Evolutionary conservation across 208 protist genomes (phyloP).

Genomic region (Strigomonas culicis): DNA sequence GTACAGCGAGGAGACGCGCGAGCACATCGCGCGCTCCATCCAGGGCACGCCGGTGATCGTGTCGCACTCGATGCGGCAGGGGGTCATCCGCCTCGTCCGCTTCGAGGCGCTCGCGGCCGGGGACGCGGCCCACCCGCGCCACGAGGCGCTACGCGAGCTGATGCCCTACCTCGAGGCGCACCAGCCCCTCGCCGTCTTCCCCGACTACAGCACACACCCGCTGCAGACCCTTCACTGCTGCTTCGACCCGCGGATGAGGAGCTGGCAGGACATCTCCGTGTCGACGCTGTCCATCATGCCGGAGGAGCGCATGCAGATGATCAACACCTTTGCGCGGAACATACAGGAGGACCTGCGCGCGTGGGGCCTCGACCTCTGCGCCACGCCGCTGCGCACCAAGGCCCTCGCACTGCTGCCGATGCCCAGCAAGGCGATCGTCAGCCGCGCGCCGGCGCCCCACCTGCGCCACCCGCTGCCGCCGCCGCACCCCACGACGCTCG

Average conservation of each 20-base stretch:
- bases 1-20: slow-evolving; percentile 56
- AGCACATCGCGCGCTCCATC: slow-evolving; percentile 61
- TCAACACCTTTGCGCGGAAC: slow-evolving; percentile 30
- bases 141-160: not conserved
- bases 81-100: slow-evolving; percentile 50
- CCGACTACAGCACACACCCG: slow-evolving; percentile 51
- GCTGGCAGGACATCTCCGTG: slow-evolving; percentile 68
- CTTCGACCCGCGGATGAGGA: slow-evolving; percentile 68
- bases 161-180: slow-evolving; percentile 44
- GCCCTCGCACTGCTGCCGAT: slow-evolving; percentile 55
- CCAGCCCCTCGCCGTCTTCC: slow-evolving; percentile 76
- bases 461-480: slow-evolving; percentile 27
- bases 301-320: slow-evolving; percentile 40
- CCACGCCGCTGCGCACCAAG: slow-evolving; percentile 36
- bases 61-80: slow-evolving; percentile 67
- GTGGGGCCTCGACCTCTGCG: slow-evolving; percentile 67
- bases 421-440: slow-evolving; percentile 31
- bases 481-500: slow-evolving; percentile 50
- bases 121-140: not conserved
- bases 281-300: slow-evolving; percentile 73
- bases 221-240: slow-evolving; percentile 89
- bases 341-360: slow-evolving; percentile 34
- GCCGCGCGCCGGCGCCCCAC: not conserved
- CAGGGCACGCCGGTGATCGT: slow-evolving; percentile 67
- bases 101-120: slow-evolving; percentile 28